Percentiles rank a stretch among this genome's conserved stretches.
These are phyloP conservation scores for Heteromeles arbutifolia DNA, from an alignment of 306 rosid genomes.

Conservation along the genomic window DNA sequence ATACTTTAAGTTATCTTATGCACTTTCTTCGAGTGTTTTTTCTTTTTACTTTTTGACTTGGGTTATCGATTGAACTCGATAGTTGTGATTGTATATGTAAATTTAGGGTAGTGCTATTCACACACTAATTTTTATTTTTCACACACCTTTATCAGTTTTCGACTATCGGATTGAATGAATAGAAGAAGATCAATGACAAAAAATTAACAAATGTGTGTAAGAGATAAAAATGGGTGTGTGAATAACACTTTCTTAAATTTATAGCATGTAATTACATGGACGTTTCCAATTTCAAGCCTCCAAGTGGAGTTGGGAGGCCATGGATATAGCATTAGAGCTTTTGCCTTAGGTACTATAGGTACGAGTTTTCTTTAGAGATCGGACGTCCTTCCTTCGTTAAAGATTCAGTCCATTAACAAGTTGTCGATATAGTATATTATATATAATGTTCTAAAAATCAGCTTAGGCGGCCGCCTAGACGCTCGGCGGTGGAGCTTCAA, in stretches of 20 bases:
- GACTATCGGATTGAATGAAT: rapidly evolving
- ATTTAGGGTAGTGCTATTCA: background rate
- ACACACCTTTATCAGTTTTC: rapidly evolving
- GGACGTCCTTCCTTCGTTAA: too few relatives aligned
- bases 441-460: rapidly evolving
- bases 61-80: background rate
- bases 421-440: too few relatives aligned
- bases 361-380: too few relatives aligned
- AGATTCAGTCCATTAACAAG: too few relatives aligned
- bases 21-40: background rate
- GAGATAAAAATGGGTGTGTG: too few relatives aligned
- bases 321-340: background rate
- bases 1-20: too few relatives aligned
- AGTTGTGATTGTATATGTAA: background rate
- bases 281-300: background rate
- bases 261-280: background rate
- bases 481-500: rapidly evolving
- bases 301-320: background rate
- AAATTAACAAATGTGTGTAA: too few relatives aligned
- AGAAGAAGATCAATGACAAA: too few relatives aligned
- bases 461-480: rapidly evolving
- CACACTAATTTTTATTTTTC: too few relatives aligned
- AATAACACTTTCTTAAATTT: background rate
- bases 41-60: too few relatives aligned
- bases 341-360: too few relatives aligned